Conservation (phyloP, 495 filamentous ascomycete genomes). For the Polyplosphaeria fusca region DNA sequence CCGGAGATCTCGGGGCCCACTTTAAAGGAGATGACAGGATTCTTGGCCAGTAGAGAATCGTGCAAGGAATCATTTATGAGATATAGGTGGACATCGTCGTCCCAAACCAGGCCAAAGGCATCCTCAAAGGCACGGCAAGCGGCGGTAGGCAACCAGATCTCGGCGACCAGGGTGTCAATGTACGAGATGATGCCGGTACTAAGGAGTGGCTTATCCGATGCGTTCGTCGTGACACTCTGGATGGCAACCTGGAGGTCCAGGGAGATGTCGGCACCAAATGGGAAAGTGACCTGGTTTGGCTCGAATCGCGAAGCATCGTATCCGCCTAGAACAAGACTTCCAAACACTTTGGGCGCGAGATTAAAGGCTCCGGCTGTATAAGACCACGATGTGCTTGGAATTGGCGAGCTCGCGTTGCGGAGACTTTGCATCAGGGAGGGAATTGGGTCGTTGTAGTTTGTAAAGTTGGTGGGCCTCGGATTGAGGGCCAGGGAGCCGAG, state of each 20-base stretch:
- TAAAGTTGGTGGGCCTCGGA: constrained; percentile 41
- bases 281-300: constrained; percentile 32
- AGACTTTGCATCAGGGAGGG: constrained; percentile 37
- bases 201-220: constrained; percentile 26
- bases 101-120: constrained; percentile 38
- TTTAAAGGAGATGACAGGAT: constrained; percentile 38
- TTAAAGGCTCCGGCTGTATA: constrained; percentile 41
- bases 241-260: constrained; percentile 38
- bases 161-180: constrained; percentile 36
- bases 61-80: constrained; percentile 38
- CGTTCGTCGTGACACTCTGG: constrained; percentile 34
- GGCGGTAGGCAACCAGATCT: constrained; percentile 40
- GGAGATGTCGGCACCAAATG: constrained; percentile 33
- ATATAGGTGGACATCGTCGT: constrained; percentile 36
- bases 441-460: constrained; percentile 31
- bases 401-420: constrained; percentile 31
- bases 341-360: constrained; percentile 31
- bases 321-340: constrained; percentile 40
- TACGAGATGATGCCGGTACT: constrained; percentile 28
- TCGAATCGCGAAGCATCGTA: constrained; percentile 37
- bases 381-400: constrained; percentile 38
- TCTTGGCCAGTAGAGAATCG: constrained; percentile 28
- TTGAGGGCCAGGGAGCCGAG: constrained; percentile 39
- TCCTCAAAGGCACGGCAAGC: constrained; percentile 38
- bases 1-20: constrained; percentile 28